A percentile compares a stretch with the other conserved stretches of the same genome.
These are phyloP conservation scores for Kazachstania kunashirensis DNA, from an alignment of 805 yeast genomes.

Conservation along the genomic window DNA sequence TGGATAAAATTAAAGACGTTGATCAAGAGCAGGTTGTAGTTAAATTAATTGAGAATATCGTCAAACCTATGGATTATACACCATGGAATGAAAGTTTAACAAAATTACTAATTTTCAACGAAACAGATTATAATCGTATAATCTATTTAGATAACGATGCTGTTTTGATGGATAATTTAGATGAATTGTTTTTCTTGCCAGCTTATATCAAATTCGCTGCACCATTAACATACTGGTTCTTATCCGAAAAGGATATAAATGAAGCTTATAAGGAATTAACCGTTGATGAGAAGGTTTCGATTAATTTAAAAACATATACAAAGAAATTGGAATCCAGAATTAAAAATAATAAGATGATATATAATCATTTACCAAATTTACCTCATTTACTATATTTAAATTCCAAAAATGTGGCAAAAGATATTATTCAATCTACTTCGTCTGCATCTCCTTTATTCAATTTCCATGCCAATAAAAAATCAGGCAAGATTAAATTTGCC, in stretches of 20 bases:
- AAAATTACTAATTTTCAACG: constrained; percentile 44
- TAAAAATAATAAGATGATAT: constrained; percentile 22
- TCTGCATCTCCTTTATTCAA: constrained; percentile 19
- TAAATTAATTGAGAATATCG: constrained; percentile 17
- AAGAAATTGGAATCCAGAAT: constrained; percentile 15
- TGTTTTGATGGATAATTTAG: constrained; percentile 33
- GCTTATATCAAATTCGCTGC: constrained; percentile 36
- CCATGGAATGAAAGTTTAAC: constrained; percentile 47
- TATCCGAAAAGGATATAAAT: constrained; percentile 21
- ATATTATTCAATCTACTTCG: constrained; percentile 20
- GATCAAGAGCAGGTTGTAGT: constrained; percentile 21
- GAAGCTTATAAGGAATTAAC: constrained; percentile 14
- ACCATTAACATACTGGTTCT: constrained; percentile 37
- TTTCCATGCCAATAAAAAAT: constrained; percentile 10
- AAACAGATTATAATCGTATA: constrained; percentile 41
- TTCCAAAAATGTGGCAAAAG: constrained; percentile 23
- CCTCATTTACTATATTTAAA: constrained; percentile 20
- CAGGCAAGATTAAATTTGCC: constrained; percentile 27
- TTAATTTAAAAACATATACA: constrained; percentile 20
- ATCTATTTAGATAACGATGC: constrained; percentile 55
- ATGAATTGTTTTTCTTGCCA: constrained; percentile 44
- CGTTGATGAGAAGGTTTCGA: constrained; percentile 12
- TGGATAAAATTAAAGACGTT: constrained; percentile 6
- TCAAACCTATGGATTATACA: constrained; percentile 19
- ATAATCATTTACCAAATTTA: constrained; percentile 33